Conservation (phyloP, 2,329 filamentous ascomycete genomes). For the Claviceps quebecensis region DNA sequence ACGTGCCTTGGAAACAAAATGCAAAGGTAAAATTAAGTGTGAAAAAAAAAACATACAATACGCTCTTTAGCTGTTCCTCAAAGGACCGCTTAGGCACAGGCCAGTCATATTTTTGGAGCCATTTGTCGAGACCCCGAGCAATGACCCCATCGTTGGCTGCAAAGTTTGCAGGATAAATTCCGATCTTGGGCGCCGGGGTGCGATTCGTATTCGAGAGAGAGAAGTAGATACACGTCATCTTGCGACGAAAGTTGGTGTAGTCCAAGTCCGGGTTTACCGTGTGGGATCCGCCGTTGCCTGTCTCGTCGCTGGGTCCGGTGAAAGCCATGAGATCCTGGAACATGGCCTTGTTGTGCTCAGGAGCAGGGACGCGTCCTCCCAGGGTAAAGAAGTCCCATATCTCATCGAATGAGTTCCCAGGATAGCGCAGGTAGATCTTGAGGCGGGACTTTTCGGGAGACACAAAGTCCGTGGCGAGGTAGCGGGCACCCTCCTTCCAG, state of each 20-base stretch:
- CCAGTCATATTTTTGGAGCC: background rate
- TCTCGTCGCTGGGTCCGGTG: background rate
- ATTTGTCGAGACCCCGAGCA: background rate
- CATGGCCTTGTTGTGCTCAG: background rate
- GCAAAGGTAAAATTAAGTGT: background rate
- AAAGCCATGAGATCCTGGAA: background rate
- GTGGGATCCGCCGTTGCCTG: background rate
- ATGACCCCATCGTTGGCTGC: background rate
- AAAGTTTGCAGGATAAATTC: background rate
- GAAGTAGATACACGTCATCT: background rate
- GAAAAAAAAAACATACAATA: background rate
- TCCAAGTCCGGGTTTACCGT: background rate
- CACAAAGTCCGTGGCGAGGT: background rate
- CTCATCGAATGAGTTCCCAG: background rate
- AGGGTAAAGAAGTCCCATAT: background rate
- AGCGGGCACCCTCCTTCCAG: background rate
- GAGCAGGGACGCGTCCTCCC: background rate
- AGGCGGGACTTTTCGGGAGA: background rate
- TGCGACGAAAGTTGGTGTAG: background rate
- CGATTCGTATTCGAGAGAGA: background rate
- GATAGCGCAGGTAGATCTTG: slow-evolving; percentile 1
- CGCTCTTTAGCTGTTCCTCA: background rate
- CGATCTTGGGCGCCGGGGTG: background rate
- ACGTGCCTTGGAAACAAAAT: background rate
- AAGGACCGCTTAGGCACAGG: background rate